A percentile compares a stretch with the other conserved stretches of the same genome.
Conservation (phyloP, 164 flowering plant genomes). For the Magnolia sinica region DNA sequence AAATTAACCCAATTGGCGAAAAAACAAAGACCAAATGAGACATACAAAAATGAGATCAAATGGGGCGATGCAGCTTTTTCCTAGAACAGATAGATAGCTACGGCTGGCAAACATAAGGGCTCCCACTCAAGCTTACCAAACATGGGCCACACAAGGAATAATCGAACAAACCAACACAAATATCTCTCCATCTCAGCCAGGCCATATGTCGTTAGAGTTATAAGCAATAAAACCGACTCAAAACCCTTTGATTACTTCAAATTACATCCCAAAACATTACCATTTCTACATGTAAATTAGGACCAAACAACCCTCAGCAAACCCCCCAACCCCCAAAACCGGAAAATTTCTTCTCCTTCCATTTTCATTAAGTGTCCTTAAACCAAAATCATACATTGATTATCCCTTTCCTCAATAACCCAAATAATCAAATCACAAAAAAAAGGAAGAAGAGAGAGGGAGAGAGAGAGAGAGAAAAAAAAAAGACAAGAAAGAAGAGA, state of each 20-base stretch:
- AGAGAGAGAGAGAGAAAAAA: too few relatives aligned
- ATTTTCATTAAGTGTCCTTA: constrained; percentile 1
- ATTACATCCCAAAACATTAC: neutral
- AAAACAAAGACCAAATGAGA: neutral
- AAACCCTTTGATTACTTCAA: neutral
- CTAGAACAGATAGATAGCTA: neutral
- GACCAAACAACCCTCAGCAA: neutral
- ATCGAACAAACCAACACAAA: neutral
- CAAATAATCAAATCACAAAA: constrained; percentile 15
- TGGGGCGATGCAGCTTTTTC: neutral
- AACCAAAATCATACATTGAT: neutral
- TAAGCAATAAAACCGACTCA: neutral
- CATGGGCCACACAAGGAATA: neutral
- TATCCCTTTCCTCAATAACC: neutral
- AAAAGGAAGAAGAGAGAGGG: too few relatives aligned
- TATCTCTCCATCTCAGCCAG: neutral
- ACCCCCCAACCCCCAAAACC: too few relatives aligned
- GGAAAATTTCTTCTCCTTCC: neutral
- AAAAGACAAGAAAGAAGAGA: too few relatives aligned
- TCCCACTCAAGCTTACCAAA: neutral
- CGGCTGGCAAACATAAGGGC: neutral
- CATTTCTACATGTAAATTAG: constrained; percentile 3
- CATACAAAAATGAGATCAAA: neutral
- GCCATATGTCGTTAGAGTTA: neutral
- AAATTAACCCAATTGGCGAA: neutral